Base-by-base conservation (phyloP, 1,139 yeast genomes). In the Blastobotrys buckinghamii region DNA sequence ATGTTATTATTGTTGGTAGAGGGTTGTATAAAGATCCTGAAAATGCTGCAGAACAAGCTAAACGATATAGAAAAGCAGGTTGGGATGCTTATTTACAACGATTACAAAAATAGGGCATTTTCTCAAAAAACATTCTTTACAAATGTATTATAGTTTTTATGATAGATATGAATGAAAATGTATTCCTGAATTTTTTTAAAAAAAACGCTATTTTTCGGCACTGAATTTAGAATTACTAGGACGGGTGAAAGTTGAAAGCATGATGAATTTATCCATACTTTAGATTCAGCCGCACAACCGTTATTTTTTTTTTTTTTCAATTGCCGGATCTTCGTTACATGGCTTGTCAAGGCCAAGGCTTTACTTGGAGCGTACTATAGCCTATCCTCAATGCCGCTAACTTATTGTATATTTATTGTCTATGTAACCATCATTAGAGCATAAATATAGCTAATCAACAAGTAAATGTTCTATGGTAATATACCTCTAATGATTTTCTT, bases 1-100 rank as follows among this genome's bases (percentile, higher is more conserved):
- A 94, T 66, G 78, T 94, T 49, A 89, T 94, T 49, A 94, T 94
- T 65, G 99, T 94, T 17, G 99, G 99, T 10, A 80, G 99, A 67
- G 98, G 98, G 0, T 75, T 94, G 51, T 89, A 86, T 65, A 86
- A 88, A 62, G 97, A 95, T 13, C 81, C 97, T 69, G 95, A 92
- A 63, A 96, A 97, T 7, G 74, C 72, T 1, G 84, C 73, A 2
- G 97, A 94, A 68, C 39, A 36, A 19, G 95, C 96, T 34, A 76
- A 81, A 61, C 79, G 98, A 63, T 94, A 94, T 69, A 80, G 86
- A 69, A 78, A 78, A 50, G 97, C 97, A 12, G 97, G 97, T 2
- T 92, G 98, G 98, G 75, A 77, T 19, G 96, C 97, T 2, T 92
- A 92, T 43, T 48, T 49, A 36, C 50, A 56, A 51, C 53, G 61